Conservation (phyloP, 106 monocot genomes). For the Dendrobium officinale region DNA sequence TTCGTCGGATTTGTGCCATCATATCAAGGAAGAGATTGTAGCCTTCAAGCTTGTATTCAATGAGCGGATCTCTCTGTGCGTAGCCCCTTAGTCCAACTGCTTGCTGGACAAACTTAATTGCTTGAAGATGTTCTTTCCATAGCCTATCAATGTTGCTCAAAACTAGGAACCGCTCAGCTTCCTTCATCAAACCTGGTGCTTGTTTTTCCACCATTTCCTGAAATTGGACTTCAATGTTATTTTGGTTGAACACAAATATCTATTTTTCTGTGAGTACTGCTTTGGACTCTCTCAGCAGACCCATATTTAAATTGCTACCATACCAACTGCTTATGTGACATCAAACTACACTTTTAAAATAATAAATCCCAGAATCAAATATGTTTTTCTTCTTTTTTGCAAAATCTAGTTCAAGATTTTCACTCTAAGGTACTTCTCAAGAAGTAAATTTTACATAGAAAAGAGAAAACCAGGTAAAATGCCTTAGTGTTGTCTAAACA, state of each 20-base stretch:
- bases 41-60: constrained; percentile 95
- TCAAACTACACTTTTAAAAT: too few species aligned
- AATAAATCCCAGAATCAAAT: too few species aligned
- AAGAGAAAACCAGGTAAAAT: not conserved
- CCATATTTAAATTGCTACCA: too few species aligned
- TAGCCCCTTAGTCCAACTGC: constrained; percentile 89
- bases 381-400: too few species aligned
- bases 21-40: constrained; percentile 96
- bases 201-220: constrained; percentile 94
- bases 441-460: not conserved
- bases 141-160: constrained; percentile 91
- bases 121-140: constrained; percentile 97
- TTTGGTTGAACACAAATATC: not conserved
- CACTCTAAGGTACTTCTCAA: not conserved
- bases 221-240: constrained; percentile 5
- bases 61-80: constrained; percentile 92
- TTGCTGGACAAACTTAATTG: constrained; percentile 91
- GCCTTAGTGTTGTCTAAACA: not conserved
- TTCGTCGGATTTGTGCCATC: constrained; percentile 96
- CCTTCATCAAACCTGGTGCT: constrained; percentile 87
- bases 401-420: too few species aligned
- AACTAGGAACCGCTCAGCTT: constrained; percentile 85
- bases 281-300: too few species aligned
- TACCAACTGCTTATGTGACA: too few species aligned
- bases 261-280: too few species aligned